phyloP scores from a whole-genome alignment of 495 filamentous ascomycete genomes.

The Trichoderma orchidacearum region DNA sequence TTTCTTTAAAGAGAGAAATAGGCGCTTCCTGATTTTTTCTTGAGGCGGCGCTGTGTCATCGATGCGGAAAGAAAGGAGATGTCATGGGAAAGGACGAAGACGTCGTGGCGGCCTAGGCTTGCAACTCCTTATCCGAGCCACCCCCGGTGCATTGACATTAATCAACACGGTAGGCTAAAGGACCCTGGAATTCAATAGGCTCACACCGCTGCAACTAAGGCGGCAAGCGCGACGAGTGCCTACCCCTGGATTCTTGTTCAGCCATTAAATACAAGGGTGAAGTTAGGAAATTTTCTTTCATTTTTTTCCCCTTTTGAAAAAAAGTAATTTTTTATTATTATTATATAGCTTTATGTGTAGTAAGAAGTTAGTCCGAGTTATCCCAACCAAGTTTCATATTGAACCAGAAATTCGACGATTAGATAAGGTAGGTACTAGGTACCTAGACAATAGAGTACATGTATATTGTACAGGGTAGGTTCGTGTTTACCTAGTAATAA shows the following conservation, averaged over 20 bases:
- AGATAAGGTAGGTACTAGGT: no score
- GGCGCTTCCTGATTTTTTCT: no score
- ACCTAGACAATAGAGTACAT: no score
- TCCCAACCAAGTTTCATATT: no score
- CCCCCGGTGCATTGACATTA: background rate
- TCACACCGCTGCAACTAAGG: background rate
- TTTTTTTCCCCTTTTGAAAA: no score
- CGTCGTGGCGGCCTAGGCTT: background rate
- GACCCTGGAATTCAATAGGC: background rate
- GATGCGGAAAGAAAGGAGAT: background rate
- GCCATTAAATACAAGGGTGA: background rate
- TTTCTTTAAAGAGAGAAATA: background rate
- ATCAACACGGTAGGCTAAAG: background rate
- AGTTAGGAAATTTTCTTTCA: no score
- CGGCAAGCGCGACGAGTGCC: background rate
- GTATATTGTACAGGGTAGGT: no score
- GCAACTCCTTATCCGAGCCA: background rate
- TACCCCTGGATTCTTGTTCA: background rate
- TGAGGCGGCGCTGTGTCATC: background rate
- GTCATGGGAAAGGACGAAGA: background rate
- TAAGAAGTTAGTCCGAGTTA: no score
- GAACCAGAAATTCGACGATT: no score
- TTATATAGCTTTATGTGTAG: no score
- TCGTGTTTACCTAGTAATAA: no score
- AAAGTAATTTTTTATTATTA: no score